Evolutionary conservation across 129 eudicot genomes (phyloP), one percentile per base, ranked within the genome.

Genomic region (Saussurea involucrata): DNA sequence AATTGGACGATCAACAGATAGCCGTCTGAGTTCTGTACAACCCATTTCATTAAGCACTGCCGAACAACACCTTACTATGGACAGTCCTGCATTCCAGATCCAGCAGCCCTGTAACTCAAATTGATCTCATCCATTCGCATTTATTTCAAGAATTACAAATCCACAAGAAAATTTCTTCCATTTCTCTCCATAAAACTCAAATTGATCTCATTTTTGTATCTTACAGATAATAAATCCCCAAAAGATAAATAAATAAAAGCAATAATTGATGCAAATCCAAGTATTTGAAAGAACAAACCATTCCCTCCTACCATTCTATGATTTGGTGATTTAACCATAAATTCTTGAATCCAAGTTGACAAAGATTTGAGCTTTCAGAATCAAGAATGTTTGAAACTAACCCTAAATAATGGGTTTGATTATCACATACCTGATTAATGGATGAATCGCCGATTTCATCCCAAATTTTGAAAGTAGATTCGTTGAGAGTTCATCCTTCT

Each of bases 121-220:
- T n/a, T n/a, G n/a, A n/a, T n/a, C n/a, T n/a, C n/a, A n/a, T n/a
- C n/a, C n/a, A n/a, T n/a, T n/a, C n/a, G n/a, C n/a, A n/a, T n/a
- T n/a, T n/a, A n/a, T n/a, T n/a, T n/a, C n/a, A n/a, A n/a, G n/a
- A n/a, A n/a, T n/a, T n/a, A n/a, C n/a, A n/a, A n/a, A n/a, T n/a
- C n/a, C 40, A 95, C 88, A 24, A 88, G 37, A 74, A 95, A 95
- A 83, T 92, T 96, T 83, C 82, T 95, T 74, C 96, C 99, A 83
- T 92, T 92, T 18, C 96, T 92, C 82, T 85, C 92, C 76, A 95
- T 97, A 87, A 95, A 95, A 75, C 95, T 95, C 78, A 89, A 73
- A 10, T 46, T 75, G 13, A 76, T 80, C 15, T 80, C 87, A 22
- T 67, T 72, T 40, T 82, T 80, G 61, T 83, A 82, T 76, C 76